Conservation (phyloP, 2,329 filamentous ascomycete species). For the Thielaviopsis musarum region DNA sequence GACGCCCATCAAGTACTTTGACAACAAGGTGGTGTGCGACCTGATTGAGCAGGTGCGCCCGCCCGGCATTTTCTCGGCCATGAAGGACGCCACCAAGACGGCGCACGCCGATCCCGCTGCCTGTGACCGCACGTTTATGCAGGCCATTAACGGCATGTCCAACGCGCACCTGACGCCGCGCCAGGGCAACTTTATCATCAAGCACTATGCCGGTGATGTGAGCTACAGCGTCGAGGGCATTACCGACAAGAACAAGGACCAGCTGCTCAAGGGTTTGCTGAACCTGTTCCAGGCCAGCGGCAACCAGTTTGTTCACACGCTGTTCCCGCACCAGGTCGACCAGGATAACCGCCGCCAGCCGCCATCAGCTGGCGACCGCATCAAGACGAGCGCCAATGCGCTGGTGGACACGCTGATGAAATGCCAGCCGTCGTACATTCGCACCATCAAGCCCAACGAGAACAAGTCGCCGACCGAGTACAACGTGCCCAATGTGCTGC, state of each 20-base stretch:
- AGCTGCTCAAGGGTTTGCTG: constrained; percentile 82
- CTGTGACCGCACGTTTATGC: constrained; percentile 90
- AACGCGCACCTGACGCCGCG: constrained; percentile 83
- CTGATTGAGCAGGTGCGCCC: constrained; percentile 85
- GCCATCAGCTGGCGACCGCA: constrained; percentile 90
- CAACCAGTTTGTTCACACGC: constrained; percentile 69
- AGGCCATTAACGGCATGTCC: constrained; percentile 75
- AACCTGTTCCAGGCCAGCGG: constrained; percentile 70
- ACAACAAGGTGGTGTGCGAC: constrained; percentile 98
- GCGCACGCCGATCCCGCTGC: constrained; percentile 89
- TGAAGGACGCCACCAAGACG: constrained; percentile 98
- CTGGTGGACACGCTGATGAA: constrained; percentile 94
- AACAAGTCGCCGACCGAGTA: constrained; percentile 94
- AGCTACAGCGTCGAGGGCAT: constrained; percentile 89
- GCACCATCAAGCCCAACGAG: constrained; percentile 98
- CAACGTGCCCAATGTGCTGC: constrained; percentile 78
- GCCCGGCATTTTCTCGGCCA: constrained; percentile 79
- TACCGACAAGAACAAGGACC: constrained; percentile 99
- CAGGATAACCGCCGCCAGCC: constrained; percentile 90
- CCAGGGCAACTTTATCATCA: constrained; percentile 94
- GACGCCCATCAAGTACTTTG: constrained; percentile 98
- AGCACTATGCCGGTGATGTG: constrained; percentile 97
- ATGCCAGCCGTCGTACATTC: constrained; percentile 91
- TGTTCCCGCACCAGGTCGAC: constrained; percentile 89
- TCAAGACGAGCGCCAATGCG: constrained; percentile 86